These are phyloP conservation scores for Cercospora janseana DNA, from an alignment of 2,329 filamentous ascomycete species.

Conservation along the genomic window DNA sequence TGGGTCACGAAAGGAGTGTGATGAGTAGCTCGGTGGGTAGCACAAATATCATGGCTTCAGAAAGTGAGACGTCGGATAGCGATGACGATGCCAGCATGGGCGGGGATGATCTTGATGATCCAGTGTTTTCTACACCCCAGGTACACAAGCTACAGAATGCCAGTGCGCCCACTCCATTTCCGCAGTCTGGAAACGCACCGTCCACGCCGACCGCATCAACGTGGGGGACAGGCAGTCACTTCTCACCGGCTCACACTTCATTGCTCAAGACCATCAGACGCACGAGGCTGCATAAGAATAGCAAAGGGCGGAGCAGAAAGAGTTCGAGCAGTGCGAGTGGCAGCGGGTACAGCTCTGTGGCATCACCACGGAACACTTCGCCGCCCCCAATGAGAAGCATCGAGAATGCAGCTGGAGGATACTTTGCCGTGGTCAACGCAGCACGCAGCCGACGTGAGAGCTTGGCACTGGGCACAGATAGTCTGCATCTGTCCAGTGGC, in stretches of 20 bases:
- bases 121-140: constrained; percentile 80
- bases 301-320: constrained; percentile 54
- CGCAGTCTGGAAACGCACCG: constrained; percentile 29
- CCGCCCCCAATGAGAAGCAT: constrained; percentile 64
- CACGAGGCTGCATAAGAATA: constrained; percentile 53
- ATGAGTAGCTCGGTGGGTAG: constrained; percentile 81
- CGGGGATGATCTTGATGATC: constrained; percentile 57
- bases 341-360: constrained; percentile 67
- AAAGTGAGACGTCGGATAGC: constrained; percentile 70
- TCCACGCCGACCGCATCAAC: constrained; percentile 49
- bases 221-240: constrained; percentile 32
- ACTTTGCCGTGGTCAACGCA: constrained; percentile 33
- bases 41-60: constrained; percentile 73
- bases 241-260: constrained; percentile 35
- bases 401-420: constrained; percentile 49
- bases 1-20: constrained; percentile 61
- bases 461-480: constrained; percentile 85
- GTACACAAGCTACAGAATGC: constrained; percentile 57
- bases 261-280: constrained; percentile 80
- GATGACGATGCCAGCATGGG: constrained; percentile 54
- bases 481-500: constrained; percentile 74
- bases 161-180: constrained; percentile 47
- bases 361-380: constrained; percentile 70
- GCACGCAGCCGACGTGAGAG: constrained; percentile 70
- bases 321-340: constrained; percentile 62